Base-by-base conservation (phyloP, 768 basidiomycete species). In the Phlebiopsis gigantea region DNA sequence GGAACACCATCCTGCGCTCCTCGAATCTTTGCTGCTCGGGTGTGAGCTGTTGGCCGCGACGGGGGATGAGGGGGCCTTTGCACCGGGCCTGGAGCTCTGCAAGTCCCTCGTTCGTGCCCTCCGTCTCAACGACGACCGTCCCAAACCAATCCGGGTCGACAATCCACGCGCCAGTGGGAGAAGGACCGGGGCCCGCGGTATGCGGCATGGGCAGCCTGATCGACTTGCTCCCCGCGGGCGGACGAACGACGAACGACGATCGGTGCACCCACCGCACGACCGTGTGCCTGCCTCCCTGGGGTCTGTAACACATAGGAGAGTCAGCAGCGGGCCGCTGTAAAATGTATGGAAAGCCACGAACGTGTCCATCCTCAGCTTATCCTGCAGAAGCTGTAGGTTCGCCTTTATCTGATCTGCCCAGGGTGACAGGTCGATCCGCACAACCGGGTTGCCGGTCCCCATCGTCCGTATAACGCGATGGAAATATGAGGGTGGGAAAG, bases 401-500 rank as follows among this genome's bases (percentile, higher is more conserved):
- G 75, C 64, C 24, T 84, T 83, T 58, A 93, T 82, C 71, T 93
- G 87, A 46, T 82, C 82, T 2, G 83, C 88, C 88, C 90, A 93
- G 1, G 88, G 86, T 25, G 78, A 72, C 28, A 93, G 70, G 70
- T 94, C 88, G 57, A 93, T 69, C 66, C 90, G 84, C 15, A 79
- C 78, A 39, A 93, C 77, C 81, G 72, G 72, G 55, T 73, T 73
- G 2, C 69, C 68, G 21, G 57, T 62, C 30, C 71, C 70, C 57
- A 68, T 66, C 1, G 68, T 85, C 19, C 89, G 81, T 55, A 94
- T 83, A 44, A 92, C 87, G 39, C 87, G 83, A 68, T 93, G 89
- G 76, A 93, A 94, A 71, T 93, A 93, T 21, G 91, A 92, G 1
- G 92, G 92, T 17, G 92, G 79, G 66, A 92, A 90, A 1, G 88